Percentiles rank a stretch among this genome's conserved stretches.
Conservation (phyloP, 1,284 basidiomycete genomes). For the Cutaneotrichosporon sp. region DNA sequence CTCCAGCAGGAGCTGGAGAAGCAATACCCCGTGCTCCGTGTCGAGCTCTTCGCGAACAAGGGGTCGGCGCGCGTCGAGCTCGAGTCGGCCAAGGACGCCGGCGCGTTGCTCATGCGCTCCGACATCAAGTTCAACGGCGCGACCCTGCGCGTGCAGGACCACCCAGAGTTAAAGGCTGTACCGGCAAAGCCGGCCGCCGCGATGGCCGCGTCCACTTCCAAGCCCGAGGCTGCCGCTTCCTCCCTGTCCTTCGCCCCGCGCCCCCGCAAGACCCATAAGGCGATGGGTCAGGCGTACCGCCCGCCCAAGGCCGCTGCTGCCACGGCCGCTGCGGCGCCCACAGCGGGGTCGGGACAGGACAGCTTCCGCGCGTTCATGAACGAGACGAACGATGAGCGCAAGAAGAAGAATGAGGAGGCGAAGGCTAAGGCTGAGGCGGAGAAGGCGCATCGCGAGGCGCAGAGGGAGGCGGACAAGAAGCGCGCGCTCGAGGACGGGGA, state of each 20-base stretch:
- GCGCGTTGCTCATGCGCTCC: constrained; percentile 67
- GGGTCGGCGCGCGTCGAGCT: constrained; percentile 77
- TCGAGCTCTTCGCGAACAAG: constrained; percentile 70
- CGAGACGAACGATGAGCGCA: constrained; percentile 42
- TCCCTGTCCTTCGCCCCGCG: constrained; percentile 37
- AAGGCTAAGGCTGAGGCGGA: constrained; percentile 16
- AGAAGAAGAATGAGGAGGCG: constrained; percentile 21
- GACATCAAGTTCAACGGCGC: constrained; percentile 66
- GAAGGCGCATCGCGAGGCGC: background rate
- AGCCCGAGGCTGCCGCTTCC: constrained; percentile 1
- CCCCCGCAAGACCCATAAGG: constrained; percentile 32
- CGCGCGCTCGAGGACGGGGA: constrained; percentile 25
- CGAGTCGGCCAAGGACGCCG: constrained; percentile 72
- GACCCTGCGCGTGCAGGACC: constrained; percentile 27
- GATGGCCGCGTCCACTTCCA: constrained; percentile 4
- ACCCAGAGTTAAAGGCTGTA: background rate
- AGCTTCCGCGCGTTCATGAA: constrained; percentile 46
- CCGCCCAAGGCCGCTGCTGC: constrained; percentile 30
- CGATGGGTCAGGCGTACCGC: constrained; percentile 36
- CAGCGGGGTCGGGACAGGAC: constrained; percentile 32
- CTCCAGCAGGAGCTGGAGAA: constrained; percentile 86
- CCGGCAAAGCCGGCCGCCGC: constrained; percentile 1
- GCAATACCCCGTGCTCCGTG: constrained; percentile 66
- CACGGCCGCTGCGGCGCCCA: constrained; percentile 14
- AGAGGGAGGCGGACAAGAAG: constrained; percentile 30